Evolutionary conservation across 2,329 filamentous ascomycete species (phyloP).

Genomic region (Botrytis cinerea): DNA sequence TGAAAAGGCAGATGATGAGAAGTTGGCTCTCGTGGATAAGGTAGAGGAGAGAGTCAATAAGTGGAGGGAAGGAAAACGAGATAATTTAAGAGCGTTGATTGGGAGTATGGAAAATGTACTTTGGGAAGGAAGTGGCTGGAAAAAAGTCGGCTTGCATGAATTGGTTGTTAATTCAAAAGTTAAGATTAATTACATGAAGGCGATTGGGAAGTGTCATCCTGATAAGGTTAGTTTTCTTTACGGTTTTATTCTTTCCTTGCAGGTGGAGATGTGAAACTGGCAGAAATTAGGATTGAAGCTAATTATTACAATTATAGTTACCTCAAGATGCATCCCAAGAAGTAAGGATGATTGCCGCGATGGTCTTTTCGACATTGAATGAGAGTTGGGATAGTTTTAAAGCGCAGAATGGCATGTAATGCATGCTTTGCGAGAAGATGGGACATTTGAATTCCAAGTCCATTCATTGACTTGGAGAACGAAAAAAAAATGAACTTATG

Average conservation of each 20-base stretch:
- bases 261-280: neutral
- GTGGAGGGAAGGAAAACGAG: constrained; percentile 90
- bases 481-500: too few relatives aligned
- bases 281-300: constrained; percentile 13
- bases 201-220: constrained; percentile 96
- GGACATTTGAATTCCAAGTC: too few relatives aligned
- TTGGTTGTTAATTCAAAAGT: constrained; percentile 91
- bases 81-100: constrained; percentile 86
- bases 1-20: constrained; percentile 86
- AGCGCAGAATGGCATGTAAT: constrained; percentile 62
- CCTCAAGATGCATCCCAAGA: constrained; percentile 66
- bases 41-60: constrained; percentile 76
- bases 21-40: constrained; percentile 81
- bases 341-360: constrained; percentile 63
- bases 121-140: constrained; percentile 93
- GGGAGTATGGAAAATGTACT: constrained; percentile 85
- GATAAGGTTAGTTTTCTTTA: constrained; percentile 75
- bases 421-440: neutral
- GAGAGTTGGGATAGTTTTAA: constrained; percentile 76
- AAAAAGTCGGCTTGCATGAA: constrained; percentile 93
- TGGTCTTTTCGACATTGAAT: constrained; percentile 68
- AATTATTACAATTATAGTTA: constrained; percentile 48
- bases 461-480: too few relatives aligned
- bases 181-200: constrained; percentile 98
- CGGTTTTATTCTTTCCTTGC: neutral